Evolutionary conservation across 495 filamentous ascomycete genomes (phyloP).

Genomic region (Copromyces sp.): DNA sequence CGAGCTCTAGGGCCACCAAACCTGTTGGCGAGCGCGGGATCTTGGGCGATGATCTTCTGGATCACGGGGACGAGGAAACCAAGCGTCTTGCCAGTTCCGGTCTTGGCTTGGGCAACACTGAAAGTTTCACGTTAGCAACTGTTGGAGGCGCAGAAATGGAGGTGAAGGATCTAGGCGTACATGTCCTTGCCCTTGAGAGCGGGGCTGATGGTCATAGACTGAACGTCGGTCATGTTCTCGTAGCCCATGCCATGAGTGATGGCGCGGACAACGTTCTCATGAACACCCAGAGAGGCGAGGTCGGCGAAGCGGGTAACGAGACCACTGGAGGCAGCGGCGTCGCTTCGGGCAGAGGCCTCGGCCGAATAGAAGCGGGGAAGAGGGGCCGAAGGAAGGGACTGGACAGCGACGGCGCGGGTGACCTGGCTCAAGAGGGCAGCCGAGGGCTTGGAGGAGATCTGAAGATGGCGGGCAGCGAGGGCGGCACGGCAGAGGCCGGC

Average conservation of each 20-base stretch:
- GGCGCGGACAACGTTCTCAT: conserved; percentile 52
- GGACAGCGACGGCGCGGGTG: conserved; percentile 5
- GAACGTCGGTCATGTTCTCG: conserved; percentile 88
- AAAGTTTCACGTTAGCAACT: conserved; percentile 5
- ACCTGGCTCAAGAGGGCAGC: conserved; percentile 7
- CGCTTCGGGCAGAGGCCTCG: conserved; percentile 18
- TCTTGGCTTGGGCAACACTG: conserved; percentile 81
- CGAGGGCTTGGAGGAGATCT: conserved; percentile 14
- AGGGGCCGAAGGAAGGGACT: conserved; percentile 10
- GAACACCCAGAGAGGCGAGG: conserved; percentile 50
- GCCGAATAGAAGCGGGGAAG: conserved; percentile 30
- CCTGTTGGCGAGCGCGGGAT: conserved; percentile 38
- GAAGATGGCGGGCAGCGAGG: conserved; percentile 14
- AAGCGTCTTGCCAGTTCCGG: conserved; percentile 80
- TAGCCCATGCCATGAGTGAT: conserved; percentile 67
- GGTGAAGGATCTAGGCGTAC: conserved; percentile 41
- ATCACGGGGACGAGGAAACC: conserved; percentile 71
- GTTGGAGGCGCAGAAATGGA: neutral
- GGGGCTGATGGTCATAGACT: conserved; percentile 67
- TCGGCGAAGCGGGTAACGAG: conserved; percentile 60
- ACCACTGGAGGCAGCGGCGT: conserved; percentile 5
- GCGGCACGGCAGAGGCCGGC: conserved; percentile 20
- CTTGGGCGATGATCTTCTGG: conserved; percentile 55
- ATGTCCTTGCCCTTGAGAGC: conserved; percentile 71
- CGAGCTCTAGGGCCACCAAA: conserved; percentile 19